These are phyloP conservation scores for Glarea lozoyensis DNA, from an alignment of 495 filamentous ascomycete genomes.

Conservation along the genomic window DNA sequence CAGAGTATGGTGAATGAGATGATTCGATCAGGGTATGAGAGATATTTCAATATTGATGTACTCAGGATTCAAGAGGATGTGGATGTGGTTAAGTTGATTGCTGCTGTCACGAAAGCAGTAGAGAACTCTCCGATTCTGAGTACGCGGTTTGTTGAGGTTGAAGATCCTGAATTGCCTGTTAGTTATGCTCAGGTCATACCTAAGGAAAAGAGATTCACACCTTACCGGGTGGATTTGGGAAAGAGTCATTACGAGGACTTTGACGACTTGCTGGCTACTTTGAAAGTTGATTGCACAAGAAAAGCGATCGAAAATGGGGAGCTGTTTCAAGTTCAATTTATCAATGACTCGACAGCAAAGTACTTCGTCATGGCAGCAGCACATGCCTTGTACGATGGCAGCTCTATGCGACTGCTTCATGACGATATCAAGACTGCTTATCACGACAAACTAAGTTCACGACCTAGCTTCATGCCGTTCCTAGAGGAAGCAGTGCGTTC, in stretches of 20 bases:
- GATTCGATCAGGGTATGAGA: constrained; percentile 49
- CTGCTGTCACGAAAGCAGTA: constrained; percentile 52
- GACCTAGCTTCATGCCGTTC: constrained; percentile 36
- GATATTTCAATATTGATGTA: constrained; percentile 76
- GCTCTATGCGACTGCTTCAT: constrained; percentile 58
- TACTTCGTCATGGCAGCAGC: constrained; percentile 63
- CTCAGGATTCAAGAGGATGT: constrained; percentile 41
- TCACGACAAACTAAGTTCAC: constrained; percentile 24
- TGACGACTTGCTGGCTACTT: constrained; percentile 18
- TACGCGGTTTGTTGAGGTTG: constrained; percentile 59
- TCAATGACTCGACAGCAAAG: constrained; percentile 21
- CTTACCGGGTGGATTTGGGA: constrained; percentile 3
- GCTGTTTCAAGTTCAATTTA: constrained; percentile 35
- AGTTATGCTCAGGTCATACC: constrained; percentile 60
- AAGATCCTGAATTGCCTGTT: constrained; percentile 40
- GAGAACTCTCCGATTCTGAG: constrained; percentile 59
- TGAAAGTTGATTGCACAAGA: constrained; percentile 2
- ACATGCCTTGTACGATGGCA: constrained; percentile 76
- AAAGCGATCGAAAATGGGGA: background rate
- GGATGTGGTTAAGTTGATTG: constrained; percentile 41
- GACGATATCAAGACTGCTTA: constrained; percentile 56
- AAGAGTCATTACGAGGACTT: constrained; percentile 14
- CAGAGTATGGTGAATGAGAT: constrained; percentile 76
- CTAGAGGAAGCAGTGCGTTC: constrained; percentile 35
- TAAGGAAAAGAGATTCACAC: background rate